Percentiles rank a stretch among this genome's conserved stretches.
These are phyloP conservation scores for Rhodotorula kratochvilovae DNA, from an alignment of 768 basidiomycete species.

Conservation along the genomic window DNA sequence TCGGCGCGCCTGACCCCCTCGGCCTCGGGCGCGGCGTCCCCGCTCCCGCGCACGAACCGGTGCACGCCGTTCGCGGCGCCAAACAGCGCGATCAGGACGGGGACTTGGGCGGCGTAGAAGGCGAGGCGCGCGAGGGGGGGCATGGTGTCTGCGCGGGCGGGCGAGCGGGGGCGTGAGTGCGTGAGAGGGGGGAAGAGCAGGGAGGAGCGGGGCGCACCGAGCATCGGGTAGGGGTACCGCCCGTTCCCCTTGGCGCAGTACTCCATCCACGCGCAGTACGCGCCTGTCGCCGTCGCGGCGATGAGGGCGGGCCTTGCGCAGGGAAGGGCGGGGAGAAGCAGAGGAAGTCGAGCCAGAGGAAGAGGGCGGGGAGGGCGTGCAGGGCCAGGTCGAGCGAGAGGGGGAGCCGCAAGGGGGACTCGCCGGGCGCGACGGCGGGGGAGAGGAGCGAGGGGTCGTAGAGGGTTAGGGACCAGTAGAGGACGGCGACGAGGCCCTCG, in stretches of 20 bases:
- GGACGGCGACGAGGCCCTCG: conserved; percentile 34
- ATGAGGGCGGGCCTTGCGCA: conserved; percentile 26
- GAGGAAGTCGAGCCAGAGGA: conserved; percentile 43
- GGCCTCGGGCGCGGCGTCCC: neutral
- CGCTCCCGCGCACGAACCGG: neutral
- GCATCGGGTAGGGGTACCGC: conserved; percentile 36
- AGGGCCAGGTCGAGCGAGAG: conserved; percentile 33
- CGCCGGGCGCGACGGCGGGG: conserved; percentile 27
- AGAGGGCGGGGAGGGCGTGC: conserved; percentile 28
- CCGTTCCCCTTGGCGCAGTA: conserved; percentile 19
- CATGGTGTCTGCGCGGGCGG: conserved; percentile 6
- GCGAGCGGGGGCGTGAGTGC: neutral
- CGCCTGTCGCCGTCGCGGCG: neutral
- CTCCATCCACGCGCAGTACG: conserved; percentile 40
- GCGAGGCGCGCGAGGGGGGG: conserved; percentile 7
- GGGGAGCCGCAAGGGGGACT: conserved; percentile 32
- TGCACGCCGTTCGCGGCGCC: conserved; percentile 24
- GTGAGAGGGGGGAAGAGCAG: too few species aligned
- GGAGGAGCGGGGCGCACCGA: conserved; percentile 10
- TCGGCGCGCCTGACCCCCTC: neutral
- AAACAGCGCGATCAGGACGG: conserved; percentile 34
- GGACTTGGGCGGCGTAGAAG: conserved; percentile 32
- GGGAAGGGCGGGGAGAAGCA: conserved; percentile 39
- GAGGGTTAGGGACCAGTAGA: conserved; percentile 39
- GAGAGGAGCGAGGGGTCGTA: conserved; percentile 38